These are phyloP conservation scores for Larix sibirica DNA, from an alignment of 83 land plant species.

Conservation along the genomic window DNA sequence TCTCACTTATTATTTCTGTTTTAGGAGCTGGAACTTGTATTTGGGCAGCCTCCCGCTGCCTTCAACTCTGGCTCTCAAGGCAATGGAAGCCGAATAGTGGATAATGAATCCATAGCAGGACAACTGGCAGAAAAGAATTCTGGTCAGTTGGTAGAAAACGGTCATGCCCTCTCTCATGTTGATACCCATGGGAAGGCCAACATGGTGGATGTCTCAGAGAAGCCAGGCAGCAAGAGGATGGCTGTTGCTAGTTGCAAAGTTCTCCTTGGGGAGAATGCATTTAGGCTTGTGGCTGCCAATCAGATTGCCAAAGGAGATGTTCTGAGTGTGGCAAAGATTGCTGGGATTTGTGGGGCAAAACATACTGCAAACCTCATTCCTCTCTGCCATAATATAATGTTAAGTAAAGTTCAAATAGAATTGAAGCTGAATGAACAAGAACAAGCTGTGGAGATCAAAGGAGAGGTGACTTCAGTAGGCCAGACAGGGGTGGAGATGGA, in stretches of 20 bases:
- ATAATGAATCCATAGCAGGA: neutral
- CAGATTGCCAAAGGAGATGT: constrained; percentile 95
- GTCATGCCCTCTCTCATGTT: constrained; percentile 59
- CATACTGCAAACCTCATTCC: constrained; percentile 89
- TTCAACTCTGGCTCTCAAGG: constrained; percentile 15
- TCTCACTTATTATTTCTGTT: neutral
- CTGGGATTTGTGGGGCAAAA: constrained; percentile 94
- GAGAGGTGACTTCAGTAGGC: constrained; percentile 76
- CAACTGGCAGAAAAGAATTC: neutral
- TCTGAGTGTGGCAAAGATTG: constrained; percentile 85
- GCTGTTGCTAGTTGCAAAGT: constrained; percentile 91
- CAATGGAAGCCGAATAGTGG: neutral
- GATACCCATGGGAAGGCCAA: constrained; percentile 73
- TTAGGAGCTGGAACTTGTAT: constrained; percentile 84
- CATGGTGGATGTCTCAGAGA: constrained; percentile 88
- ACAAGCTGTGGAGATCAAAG: constrained; percentile 71
- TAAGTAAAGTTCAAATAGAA: constrained; percentile 64
- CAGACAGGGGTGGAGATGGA: constrained; percentile 99
- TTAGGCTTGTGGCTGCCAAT: constrained; percentile 75
- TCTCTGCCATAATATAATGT: constrained; percentile 81
- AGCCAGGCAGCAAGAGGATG: constrained; percentile 55
- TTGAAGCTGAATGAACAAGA: constrained; percentile 53
- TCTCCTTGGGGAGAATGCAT: constrained; percentile 68
- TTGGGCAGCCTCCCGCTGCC: constrained; percentile 64
- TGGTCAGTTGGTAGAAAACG: constrained; percentile 10